Conservation (phyloP, 345 rosid genomes). For the Eucalyptus curtisii region DNA sequence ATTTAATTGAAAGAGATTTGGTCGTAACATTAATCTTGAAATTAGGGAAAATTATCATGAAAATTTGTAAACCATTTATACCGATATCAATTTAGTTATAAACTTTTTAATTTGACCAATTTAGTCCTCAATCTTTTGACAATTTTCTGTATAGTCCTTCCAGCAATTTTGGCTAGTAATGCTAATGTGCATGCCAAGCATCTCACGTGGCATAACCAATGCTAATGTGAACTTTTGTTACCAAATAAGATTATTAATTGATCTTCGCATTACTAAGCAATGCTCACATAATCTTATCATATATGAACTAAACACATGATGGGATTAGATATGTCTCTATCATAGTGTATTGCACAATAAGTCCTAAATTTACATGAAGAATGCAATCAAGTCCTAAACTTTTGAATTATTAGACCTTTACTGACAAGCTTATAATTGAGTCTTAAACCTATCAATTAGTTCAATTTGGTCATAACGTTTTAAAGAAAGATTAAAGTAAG, state of each 20-base stretch:
- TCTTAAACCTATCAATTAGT: neutral
- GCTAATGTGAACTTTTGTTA: neutral
- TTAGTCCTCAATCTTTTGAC: neutral
- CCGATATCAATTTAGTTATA: fast-evolving
- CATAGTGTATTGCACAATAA: neutral
- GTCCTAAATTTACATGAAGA: neutral
- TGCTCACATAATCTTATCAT: neutral
- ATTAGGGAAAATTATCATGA: neutral
- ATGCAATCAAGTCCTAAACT: neutral
- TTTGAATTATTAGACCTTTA: neutral
- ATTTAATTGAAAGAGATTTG: neutral
- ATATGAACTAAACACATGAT: neutral
- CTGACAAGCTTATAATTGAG: neutral
- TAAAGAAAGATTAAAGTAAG: neutral
- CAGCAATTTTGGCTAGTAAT: neutral
- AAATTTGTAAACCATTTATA: neutral
- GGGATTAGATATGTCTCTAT: neutral
- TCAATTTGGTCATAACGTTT: neutral
- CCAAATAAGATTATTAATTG: neutral
- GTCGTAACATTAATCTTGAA: neutral
- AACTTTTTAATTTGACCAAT: too few relatives aligned
- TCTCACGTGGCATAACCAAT: neutral
- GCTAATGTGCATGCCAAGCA: neutral
- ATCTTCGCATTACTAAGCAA: neutral
- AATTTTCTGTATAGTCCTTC: neutral